Percentiles rank a stretch among this genome's conserved stretches.
These are phyloP conservation scores for Citrullus mucosospermus DNA, from an alignment of 306 rosid genomes.

Conservation along the genomic window DNA sequence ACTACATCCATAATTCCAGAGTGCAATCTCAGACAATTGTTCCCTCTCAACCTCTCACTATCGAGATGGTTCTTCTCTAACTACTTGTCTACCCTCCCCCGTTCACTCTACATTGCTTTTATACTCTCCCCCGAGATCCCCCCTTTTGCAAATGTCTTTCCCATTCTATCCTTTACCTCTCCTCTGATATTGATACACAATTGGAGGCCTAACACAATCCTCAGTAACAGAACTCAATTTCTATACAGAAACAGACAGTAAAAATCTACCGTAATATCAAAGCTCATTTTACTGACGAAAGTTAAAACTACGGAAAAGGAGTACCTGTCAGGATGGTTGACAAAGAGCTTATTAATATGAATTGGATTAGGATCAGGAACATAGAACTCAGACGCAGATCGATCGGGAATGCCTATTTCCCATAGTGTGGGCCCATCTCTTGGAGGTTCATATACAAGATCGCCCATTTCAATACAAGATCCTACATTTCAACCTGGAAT, in stretches of 20 bases:
- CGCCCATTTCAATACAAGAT: conserved; percentile 45
- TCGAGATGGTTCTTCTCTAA: too few relatives aligned
- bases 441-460: conserved; percentile 52
- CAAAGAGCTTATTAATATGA: conserved; percentile 55
- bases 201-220: neutral
- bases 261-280: neutral
- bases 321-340: conserved; percentile 76
- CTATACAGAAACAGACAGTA: neutral
- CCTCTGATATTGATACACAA: too few relatives aligned
- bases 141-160: too few relatives aligned
- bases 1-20: too few relatives aligned
- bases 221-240: neutral
- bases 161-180: too few relatives aligned
- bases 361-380: conserved; percentile 72
- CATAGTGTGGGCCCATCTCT: conserved; percentile 82
- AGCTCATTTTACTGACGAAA: neutral
- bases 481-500: conserved; percentile 27
- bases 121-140: too few relatives aligned
- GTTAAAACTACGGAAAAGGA: neutral
- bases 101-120: too few relatives aligned
- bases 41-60: too few relatives aligned
- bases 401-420: conserved; percentile 94
- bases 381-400: conserved; percentile 69
- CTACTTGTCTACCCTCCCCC: too few relatives aligned
- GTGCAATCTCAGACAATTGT: too few relatives aligned